These are phyloP conservation scores for Stromatinia cepivora DNA, from an alignment of 2,329 filamentous ascomycete species.

Conservation along the genomic window DNA sequence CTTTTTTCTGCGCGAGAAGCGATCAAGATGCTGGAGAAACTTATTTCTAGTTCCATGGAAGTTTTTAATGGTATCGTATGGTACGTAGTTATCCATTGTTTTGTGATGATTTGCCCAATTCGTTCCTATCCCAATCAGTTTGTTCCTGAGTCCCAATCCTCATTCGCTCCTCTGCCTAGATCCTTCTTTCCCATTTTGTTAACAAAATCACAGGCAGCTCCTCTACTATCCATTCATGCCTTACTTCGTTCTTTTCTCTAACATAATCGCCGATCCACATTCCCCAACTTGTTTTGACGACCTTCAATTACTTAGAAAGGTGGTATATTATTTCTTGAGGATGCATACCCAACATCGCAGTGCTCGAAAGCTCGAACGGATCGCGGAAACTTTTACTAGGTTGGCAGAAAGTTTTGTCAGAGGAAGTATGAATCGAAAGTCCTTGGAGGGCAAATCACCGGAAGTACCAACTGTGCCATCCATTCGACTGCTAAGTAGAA, in stretches of 20 bases:
- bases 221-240: constrained; percentile 29
- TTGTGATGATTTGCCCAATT: not conserved
- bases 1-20: constrained; percentile 26
- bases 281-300: constrained; percentile 22
- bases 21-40: constrained; percentile 24
- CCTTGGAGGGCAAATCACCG: not conserved
- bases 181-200: not conserved
- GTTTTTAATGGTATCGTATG: constrained; percentile 29
- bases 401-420: constrained; percentile 24
- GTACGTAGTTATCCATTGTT: constrained; percentile 17
- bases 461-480: not conserved
- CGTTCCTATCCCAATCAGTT: not conserved
- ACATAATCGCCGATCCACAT: constrained; percentile 26
- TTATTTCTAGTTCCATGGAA: constrained; percentile 25
- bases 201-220: constrained; percentile 24
- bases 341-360: constrained; percentile 26
- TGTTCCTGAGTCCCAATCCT: not conserved
- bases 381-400: constrained; percentile 24
- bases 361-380: constrained; percentile 24
- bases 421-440: constrained; percentile 16
- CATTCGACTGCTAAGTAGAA: not conserved
- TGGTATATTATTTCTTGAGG: constrained; percentile 25
- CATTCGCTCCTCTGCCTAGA: not conserved
- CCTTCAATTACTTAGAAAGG: constrained; percentile 21
- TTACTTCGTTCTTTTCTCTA: constrained; percentile 26